Evolutionary conservation across 2,329 filamentous ascomycete species (phyloP), one percentile per base, ranked within the genome.

Genomic region (Ceratocystiopsis minuta): DNA sequence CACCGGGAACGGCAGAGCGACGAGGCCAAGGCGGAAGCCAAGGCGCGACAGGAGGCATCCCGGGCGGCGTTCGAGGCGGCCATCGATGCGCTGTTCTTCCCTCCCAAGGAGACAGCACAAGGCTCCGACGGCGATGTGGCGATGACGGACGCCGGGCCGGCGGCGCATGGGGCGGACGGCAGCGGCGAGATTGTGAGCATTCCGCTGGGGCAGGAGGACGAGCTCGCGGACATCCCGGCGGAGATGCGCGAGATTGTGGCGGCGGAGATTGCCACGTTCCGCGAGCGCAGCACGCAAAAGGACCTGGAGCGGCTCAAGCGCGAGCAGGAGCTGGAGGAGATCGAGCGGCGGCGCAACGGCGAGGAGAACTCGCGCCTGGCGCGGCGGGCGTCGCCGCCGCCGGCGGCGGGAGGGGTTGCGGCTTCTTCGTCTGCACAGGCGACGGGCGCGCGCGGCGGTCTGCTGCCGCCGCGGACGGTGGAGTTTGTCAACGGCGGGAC

Each of bases 221-320:
- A 98, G 54, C 67, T 98, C 28, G 80, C 87, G 16, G 90, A 98
- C 53, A 95, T 98, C 38, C 90, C 90, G 0, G 80, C 84, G 1
- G 90, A 96, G 56, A 92, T 94, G 85, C 78, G 90, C 18, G 90
- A 93, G 56, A 87, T 85, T 0, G 90, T 98, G 15, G 84, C 90
- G 0, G 80, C 80, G 44, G 92, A 98, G 57, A 98, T 98, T 53
- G 78, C 85, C 0, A 83, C 87, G 0, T 98, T 98, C 65, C 73
- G 90, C 49, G 90, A 98, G 50, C 73, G 88, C 16, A 95, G 88
- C 51, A 94, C 78, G 45, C 76, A 81, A 46, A 72, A 88, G 34
- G 90, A 98, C 55, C 64, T 92, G 54, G 90, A 98, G 58, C 80
- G 90, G 4, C 63, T 94, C 33, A 78, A 78, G 54, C 70, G 80